phyloP scores from a whole-genome alignment of 805 yeast genomes.

The Teunomyces gatunensis region DNA sequence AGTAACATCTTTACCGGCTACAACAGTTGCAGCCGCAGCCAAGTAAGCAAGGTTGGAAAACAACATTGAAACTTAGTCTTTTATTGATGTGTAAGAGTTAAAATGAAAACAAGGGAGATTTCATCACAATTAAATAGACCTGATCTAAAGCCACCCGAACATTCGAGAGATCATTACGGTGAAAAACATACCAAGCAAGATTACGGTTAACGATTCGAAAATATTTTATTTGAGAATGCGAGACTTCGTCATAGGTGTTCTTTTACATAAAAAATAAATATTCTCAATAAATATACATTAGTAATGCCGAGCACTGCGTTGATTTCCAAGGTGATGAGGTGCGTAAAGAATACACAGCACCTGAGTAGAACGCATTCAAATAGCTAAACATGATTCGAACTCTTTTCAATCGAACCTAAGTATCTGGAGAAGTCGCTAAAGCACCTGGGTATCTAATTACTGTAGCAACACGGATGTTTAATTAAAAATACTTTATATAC shows the following conservation, averaged over 20 bases:
- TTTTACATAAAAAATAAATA: neutral
- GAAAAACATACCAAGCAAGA: neutral
- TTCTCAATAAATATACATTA: neutral
- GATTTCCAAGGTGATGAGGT: neutral
- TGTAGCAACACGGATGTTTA: too few species aligned
- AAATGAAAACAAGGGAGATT: neutral
- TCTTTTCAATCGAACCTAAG: too few species aligned
- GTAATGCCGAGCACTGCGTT: neutral
- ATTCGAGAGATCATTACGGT: neutral
- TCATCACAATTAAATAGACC: neutral
- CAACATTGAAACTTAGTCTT: neutral
- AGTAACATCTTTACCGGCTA: constrained; percentile 8
- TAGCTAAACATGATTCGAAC: too few species aligned
- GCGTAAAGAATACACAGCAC: neutral
- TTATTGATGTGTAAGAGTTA: neutral
- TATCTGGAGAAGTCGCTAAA: too few species aligned
- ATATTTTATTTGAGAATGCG: neutral
- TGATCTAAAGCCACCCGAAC: neutral
- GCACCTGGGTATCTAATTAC: too few species aligned
- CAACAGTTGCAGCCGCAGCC: constrained; percentile 3
- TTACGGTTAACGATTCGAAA: neutral
- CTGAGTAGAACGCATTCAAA: neutral
- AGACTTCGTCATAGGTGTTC: neutral
- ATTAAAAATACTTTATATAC: too few species aligned
- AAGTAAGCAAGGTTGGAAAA: neutral